Evolutionary conservation across 352 stramenopile species (phyloP).

Genomic region (Globisporangium okanoganense): DNA sequence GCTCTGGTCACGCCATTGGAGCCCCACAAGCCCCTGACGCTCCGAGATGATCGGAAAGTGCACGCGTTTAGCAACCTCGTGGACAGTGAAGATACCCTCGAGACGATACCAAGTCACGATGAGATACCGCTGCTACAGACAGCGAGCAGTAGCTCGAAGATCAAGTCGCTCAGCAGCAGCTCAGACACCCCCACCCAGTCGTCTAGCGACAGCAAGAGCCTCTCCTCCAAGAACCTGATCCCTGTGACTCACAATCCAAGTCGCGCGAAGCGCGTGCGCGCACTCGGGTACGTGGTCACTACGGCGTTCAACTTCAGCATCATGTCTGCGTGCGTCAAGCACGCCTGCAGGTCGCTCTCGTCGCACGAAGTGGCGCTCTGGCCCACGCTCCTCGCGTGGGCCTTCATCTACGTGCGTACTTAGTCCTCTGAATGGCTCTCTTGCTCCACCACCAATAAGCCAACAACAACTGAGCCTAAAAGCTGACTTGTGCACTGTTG

Average conservation of each 20-base stretch:
- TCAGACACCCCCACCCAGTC: too few species aligned
- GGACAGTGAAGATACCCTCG: neutral
- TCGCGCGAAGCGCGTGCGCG: constrained; percentile 22
- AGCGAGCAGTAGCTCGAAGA: neutral
- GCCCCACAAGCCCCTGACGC: neutral
- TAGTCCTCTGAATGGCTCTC: too few species aligned
- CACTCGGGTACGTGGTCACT: constrained; percentile 43
- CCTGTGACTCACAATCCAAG: neutral
- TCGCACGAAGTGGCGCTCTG: constrained; percentile 63
- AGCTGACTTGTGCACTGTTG: too few species aligned
- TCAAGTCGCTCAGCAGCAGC: neutral
- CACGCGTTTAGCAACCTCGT: neutral
- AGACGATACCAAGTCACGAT: neutral
- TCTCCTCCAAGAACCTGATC: neutral
- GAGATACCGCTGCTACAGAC: neutral
- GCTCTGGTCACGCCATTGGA: neutral
- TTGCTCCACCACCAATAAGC: too few species aligned
- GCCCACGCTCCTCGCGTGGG: constrained; percentile 41
- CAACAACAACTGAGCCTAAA: too few species aligned
- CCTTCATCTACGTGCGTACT: constrained; percentile 43
- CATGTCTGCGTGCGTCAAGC: constrained; percentile 65
- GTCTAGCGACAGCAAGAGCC: neutral
- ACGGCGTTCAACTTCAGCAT: constrained; percentile 61
- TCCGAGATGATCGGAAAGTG: neutral
- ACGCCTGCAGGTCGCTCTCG: constrained; percentile 39